phyloP scores from a whole-genome alignment of 2,329 filamentous ascomycete species.

The Aspergillus piperis region DNA sequence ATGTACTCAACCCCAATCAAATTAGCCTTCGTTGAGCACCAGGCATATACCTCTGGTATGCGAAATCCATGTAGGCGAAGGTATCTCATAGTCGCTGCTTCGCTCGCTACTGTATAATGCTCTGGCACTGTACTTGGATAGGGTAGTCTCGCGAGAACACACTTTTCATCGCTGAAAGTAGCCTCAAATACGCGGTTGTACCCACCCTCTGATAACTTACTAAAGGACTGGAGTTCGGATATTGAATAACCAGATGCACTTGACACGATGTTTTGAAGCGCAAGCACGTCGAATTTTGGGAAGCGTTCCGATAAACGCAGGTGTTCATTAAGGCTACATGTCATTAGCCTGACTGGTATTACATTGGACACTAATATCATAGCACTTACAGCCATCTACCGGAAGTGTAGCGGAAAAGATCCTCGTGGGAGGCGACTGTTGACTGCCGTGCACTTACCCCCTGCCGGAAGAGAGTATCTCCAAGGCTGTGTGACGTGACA shows the following conservation, averaged over 20 bases:
- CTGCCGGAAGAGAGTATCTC: too few species aligned
- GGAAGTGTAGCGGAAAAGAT: conserved; percentile 24
- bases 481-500: too few species aligned
- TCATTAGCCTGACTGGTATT: not conserved
- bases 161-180: conserved; percentile 29
- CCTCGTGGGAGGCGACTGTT: not conserved
- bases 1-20: conserved; percentile 15
- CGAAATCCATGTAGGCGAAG: conserved; percentile 12
- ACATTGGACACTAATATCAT: not conserved
- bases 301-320: conserved; percentile 20
- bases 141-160: conserved; percentile 35
- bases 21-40: conserved; percentile 8
- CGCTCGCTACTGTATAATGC: conserved; percentile 10
- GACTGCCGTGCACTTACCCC: not conserved
- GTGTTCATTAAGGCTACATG: conserved; percentile 21
- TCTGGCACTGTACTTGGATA: conserved; percentile 28
- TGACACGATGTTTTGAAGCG: conserved; percentile 20
- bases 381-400: conserved; percentile 27
- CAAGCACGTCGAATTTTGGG: conserved; percentile 23
- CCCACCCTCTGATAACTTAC: conserved; percentile 39
- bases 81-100: conserved; percentile 16
- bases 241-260: conserved; percentile 8
- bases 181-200: conserved; percentile 39
- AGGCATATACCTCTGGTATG: conserved; percentile 13
- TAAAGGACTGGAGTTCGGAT: conserved; percentile 23